Conservation (phyloP, 2,329 filamentous ascomycete genomes). For the Cladosporium sp. region DNA sequence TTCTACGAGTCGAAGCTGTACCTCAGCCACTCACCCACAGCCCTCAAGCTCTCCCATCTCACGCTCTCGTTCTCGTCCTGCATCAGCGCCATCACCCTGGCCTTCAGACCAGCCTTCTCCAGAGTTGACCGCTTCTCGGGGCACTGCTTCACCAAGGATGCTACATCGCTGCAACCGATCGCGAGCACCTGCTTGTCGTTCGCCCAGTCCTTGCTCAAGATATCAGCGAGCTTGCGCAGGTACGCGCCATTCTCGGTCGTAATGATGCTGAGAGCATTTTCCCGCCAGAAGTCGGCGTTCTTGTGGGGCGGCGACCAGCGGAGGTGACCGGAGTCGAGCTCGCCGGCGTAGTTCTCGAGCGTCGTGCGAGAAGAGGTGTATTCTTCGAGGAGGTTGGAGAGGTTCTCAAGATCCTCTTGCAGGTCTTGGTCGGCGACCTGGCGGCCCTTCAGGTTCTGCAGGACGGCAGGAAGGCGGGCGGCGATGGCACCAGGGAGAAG, state of each 20-base stretch:
- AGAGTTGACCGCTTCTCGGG: constrained; percentile 74
- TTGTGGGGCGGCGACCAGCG: constrained; percentile 91
- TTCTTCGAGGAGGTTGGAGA: constrained; percentile 67
- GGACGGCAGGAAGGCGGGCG: constrained; percentile 65
- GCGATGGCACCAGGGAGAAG: constrained; percentile 79
- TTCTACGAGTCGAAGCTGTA: constrained; percentile 54
- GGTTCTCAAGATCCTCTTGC: constrained; percentile 43
- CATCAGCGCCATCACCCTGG: constrained; percentile 89
- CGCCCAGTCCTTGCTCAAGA: constrained; percentile 75
- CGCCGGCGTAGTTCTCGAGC: constrained; percentile 66
- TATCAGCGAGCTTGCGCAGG: constrained; percentile 75
- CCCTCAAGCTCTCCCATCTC: constrained; percentile 84
- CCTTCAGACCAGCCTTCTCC: constrained; percentile 80
- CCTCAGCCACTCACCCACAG: constrained; percentile 70
- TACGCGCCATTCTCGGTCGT: constrained; percentile 76
- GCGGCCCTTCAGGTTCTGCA: constrained; percentile 50
- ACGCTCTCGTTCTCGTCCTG: constrained; percentile 80
- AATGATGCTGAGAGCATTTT: constrained; percentile 81
- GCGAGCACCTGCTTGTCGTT: constrained; percentile 81
- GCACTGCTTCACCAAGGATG: constrained; percentile 80
- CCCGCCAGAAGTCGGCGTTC: constrained; percentile 80
- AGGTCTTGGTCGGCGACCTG: constrained; percentile 48
- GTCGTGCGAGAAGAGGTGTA: constrained; percentile 67
- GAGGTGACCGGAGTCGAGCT: constrained; percentile 78
- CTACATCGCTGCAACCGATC: constrained; percentile 88